Conservation (phyloP, 2,329 filamentous ascomycete species). For the Teratosphaeria gauchensis region DNA sequence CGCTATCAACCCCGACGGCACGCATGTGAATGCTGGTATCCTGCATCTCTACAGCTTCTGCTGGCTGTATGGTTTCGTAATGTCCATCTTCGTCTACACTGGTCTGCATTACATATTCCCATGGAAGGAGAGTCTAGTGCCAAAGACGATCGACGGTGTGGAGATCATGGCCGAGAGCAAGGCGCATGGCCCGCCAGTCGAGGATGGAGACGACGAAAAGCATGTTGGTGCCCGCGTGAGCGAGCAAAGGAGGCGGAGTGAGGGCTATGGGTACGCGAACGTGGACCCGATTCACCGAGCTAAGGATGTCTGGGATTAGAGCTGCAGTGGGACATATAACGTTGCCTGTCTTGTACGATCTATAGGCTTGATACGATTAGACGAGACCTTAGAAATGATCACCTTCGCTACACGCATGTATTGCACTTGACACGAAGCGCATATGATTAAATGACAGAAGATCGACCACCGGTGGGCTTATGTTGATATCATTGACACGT, state of each 20-base stretch:
- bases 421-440: no score
- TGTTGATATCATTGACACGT: no score
- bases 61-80: conserved; percentile 54
- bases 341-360: no score
- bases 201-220: conserved; percentile 3
- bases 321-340: not conserved
- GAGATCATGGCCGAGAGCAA: conserved; percentile 1
- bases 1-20: not conserved
- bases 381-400: no score
- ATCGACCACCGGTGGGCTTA: no score
- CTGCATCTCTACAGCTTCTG: conserved; percentile 41
- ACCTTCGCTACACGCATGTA: no score
- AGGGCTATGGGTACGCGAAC: conserved; percentile 3
- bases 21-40: conserved; percentile 4
- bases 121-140: conserved; percentile 37
- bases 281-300: conserved; percentile 2
- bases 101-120: conserved; percentile 39
- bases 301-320: conserved; percentile 1
- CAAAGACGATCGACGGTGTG: conserved; percentile 20
- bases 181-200: not conserved
- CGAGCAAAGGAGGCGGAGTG: conserved; percentile 1
- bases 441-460: no score
- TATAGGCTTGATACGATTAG: no score
- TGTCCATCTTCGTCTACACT: conserved; percentile 48
- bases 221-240: not conserved